Conservation (phyloP, 805 yeast genomes). For the Lachancea sp. region DNA sequence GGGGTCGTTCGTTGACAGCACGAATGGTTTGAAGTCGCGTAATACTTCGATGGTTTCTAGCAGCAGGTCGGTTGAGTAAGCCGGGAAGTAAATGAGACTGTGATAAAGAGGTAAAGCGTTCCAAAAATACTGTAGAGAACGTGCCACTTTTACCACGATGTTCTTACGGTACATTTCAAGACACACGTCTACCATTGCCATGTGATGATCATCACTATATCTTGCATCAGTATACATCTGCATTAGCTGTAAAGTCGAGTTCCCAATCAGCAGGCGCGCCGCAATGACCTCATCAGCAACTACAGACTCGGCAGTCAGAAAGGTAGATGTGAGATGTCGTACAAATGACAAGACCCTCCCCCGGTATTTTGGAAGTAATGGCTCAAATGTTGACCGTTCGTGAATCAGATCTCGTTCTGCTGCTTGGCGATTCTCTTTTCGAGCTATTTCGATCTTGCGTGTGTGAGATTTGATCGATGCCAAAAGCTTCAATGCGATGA, state of each 20-base stretch:
- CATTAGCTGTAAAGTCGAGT: neutral
- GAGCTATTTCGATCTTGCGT: slow-evolving; percentile 5
- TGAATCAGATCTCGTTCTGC: neutral
- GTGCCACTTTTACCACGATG: slow-evolving; percentile 2
- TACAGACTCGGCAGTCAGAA: neutral
- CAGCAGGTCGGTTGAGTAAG: slow-evolving; percentile 7
- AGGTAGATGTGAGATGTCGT: slow-evolving; percentile 1
- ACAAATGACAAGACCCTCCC: neutral
- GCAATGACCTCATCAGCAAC: neutral
- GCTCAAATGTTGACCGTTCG: neutral
- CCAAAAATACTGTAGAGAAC: slow-evolving; percentile 4
- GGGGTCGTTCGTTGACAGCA: neutral
- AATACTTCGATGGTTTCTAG: slow-evolving; percentile 6
- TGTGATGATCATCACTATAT: slow-evolving; percentile 5
- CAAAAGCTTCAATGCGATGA: neutral
- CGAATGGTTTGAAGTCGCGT: slow-evolving; percentile 3
- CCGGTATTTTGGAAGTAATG: neutral
- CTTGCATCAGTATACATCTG: neutral
- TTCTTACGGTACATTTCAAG: slow-evolving; percentile 4
- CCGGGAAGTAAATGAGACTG: slow-evolving; percentile 2
- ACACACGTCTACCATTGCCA: slow-evolving; percentile 7
- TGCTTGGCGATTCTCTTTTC: neutral
- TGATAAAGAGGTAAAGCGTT: neutral
- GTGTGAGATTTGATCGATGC: slow-evolving; percentile 1
- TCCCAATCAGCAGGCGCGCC: slow-evolving; percentile 1